A percentile compares a stretch with the other conserved stretches of the same genome.
Evolutionary conservation across 2,329 filamentous ascomycete species (phyloP).

Genomic region (Pochonia chlamydosporia): DNA sequence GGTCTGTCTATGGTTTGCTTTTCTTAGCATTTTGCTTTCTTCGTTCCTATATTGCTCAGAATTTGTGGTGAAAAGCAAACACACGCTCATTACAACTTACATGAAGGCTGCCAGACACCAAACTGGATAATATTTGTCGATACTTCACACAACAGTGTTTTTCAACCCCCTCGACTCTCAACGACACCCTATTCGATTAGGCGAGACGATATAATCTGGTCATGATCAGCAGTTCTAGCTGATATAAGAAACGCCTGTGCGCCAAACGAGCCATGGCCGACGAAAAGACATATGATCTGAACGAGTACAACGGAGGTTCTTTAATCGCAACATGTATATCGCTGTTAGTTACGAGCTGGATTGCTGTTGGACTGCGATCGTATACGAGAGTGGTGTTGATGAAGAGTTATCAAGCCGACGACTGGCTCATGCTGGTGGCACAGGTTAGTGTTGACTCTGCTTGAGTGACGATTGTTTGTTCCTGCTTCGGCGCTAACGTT

Average conservation of each 20-base stretch:
- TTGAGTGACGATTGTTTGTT: not conserved
- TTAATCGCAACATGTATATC: conserved; percentile 29
- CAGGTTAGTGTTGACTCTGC: conserved; percentile 29
- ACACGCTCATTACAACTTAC: no score
- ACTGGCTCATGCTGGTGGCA: conserved; percentile 47
- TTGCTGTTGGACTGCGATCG: conserved; percentile 36
- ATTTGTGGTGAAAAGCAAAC: no score
- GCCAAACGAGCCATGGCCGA: conserved; percentile 22
- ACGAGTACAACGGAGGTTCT: conserved; percentile 32
- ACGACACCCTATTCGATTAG: no score
- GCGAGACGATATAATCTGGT: not conserved
- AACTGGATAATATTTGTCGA: no score
- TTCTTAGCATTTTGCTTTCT: not conserved
- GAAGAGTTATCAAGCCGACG: conserved; percentile 41
- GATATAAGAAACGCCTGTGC: not conserved
- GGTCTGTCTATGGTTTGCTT: not conserved
- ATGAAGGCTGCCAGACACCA: no score
- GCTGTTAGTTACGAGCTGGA: conserved; percentile 34
- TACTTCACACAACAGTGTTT: not conserved
- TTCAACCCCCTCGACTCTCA: not conserved
- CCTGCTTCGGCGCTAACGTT: not conserved
- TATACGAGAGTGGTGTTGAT: conserved; percentile 39
- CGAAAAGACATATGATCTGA: conserved; percentile 22
- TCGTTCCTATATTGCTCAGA: not conserved
- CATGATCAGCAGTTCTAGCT: conserved; percentile 2